Percentiles rank a stretch among this genome's conserved stretches.
phyloP scores from a whole-genome alignment of 2,329 filamentous ascomycete genomes.

The Monosporascus sp. region DNA sequence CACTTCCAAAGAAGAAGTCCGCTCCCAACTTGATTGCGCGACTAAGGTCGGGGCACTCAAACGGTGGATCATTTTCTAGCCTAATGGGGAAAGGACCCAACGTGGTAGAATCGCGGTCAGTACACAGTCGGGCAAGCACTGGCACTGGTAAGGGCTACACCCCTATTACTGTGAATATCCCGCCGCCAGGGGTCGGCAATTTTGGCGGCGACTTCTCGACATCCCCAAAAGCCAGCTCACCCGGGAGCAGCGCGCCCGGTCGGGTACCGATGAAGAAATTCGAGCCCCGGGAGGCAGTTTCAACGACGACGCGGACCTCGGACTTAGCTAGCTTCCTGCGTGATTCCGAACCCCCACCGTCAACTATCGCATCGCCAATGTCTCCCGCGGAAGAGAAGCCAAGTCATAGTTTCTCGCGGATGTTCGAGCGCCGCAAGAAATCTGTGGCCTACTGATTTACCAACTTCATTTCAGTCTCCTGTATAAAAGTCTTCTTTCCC shows the following conservation, averaged over 20 bases:
- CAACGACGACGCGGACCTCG: constrained; percentile 46
- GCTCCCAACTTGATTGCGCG: constrained; percentile 58
- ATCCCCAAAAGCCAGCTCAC: constrained; percentile 10
- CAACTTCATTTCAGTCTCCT: constrained; percentile 6
- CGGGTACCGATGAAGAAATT: constrained; percentile 54
- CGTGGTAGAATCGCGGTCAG: constrained; percentile 29
- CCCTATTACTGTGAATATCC: constrained; percentile 49
- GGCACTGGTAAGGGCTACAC: constrained; percentile 38
- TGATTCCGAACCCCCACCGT: constrained; percentile 59
- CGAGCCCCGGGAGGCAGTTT: constrained; percentile 49
- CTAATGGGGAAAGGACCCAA: constrained; percentile 19
- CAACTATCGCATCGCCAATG: constrained; percentile 21
- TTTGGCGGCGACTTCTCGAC: constrained; percentile 25
- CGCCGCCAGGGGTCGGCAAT: constrained; percentile 40
- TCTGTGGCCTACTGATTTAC: constrained; percentile 25
- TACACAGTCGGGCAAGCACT: constrained; percentile 35
- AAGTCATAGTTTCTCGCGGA: constrained; percentile 38
- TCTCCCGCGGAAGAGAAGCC: constrained; percentile 31
- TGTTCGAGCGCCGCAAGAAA: constrained; percentile 49
- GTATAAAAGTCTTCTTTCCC: constrained; percentile 13
- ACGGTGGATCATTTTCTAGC: constrained; percentile 20
- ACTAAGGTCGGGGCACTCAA: constrained; percentile 36
- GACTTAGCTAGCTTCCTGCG: constrained; percentile 71
- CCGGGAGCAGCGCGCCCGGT: constrained; percentile 23
- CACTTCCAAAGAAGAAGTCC: constrained; percentile 57